These are phyloP conservation scores for Yamadazyma blattariae DNA, from an alignment of 1,139 yeast species.

Conservation along the genomic window DNA sequence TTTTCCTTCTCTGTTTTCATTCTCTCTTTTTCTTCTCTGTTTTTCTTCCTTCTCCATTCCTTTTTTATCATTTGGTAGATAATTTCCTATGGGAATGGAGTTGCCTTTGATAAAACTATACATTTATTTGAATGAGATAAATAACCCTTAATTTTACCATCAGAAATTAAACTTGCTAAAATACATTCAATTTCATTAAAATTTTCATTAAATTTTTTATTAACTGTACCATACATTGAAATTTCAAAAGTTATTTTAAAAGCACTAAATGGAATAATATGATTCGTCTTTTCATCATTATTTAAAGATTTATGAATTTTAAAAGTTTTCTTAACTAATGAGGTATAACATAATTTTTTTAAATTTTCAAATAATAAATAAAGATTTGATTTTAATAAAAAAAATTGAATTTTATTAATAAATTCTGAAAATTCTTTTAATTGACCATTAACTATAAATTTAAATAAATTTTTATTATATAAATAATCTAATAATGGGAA, in stretches of 20 bases:
- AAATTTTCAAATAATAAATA: slow-evolving; percentile 61
- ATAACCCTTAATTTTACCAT: slow-evolving; percentile 74
- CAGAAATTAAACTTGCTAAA: slow-evolving; percentile 63
- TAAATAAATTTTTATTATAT: slow-evolving; percentile 48
- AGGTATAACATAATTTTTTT: slow-evolving; percentile 49
- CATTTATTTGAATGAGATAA: slow-evolving; percentile 73
- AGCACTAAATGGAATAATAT: slow-evolving; percentile 46
- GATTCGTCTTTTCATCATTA: slow-evolving; percentile 19
- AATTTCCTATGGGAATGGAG: slow-evolving; percentile 71
- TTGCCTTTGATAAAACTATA: slow-evolving; percentile 71
- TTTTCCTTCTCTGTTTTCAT: no score
- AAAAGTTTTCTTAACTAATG: slow-evolving; percentile 51
- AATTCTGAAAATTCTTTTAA: slow-evolving; percentile 44
- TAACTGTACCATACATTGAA: slow-evolving; percentile 16
- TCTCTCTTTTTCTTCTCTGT: no score
- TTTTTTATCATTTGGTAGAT: no score
- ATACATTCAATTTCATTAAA: slow-evolving; percentile 66
- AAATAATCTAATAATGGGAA: slow-evolving; percentile 43
- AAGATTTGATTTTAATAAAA: slow-evolving; percentile 58
- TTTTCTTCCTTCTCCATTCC: no score
- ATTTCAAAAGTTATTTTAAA: slow-evolving; percentile 47
- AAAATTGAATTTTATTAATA: slow-evolving; percentile 41
- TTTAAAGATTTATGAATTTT: slow-evolving; percentile 33
- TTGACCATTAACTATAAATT: slow-evolving; percentile 55
- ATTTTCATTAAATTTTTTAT: slow-evolving; percentile 4